phyloP scores from a whole-genome alignment of 345 rosid genomes.

The Eutrema yunnanense region DNA sequence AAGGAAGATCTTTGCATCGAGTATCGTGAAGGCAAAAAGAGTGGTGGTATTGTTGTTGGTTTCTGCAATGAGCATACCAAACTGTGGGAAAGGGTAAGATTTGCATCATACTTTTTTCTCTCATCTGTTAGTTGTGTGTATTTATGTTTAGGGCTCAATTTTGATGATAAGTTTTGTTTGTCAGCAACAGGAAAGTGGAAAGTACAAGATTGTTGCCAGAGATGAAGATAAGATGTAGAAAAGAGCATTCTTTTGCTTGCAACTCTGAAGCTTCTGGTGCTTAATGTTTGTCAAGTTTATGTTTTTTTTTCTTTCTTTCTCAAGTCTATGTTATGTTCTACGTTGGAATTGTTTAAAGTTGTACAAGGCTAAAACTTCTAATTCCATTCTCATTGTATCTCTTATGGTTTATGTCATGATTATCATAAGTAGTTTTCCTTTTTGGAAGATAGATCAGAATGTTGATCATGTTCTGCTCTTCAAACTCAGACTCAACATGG shows the following conservation, averaged over 20 bases:
- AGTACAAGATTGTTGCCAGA: slow-evolving; percentile 93
- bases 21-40: slow-evolving; percentile 61
- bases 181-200: slow-evolving; percentile 88
- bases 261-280: slow-evolving; percentile 10
- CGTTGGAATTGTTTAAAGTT: background rate
- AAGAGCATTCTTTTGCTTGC: background rate
- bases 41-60: slow-evolving; percentile 71
- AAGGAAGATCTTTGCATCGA: slow-evolving; percentile 69
- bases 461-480: background rate
- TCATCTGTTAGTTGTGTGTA: background rate
- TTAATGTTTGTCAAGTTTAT: slow-evolving; percentile 1
- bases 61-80: slow-evolving; percentile 75
- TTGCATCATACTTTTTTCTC: background rate
- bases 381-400: background rate
- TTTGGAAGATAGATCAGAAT: background rate
- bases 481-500: background rate
- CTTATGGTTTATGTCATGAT: background rate
- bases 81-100: slow-evolving; percentile 72
- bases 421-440: background rate
- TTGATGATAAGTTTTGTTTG: slow-evolving; percentile 16
- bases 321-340: background rate
- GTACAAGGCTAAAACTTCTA: background rate
- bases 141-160: background rate
- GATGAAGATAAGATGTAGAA: slow-evolving; percentile 35
- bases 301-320: background rate